Percentiles rank a stretch among this genome's conserved stretches.
These are phyloP conservation scores for Ceratocystis cacaofunesta DNA, from an alignment of 2,329 filamentous ascomycete genomes.

Conservation along the genomic window DNA sequence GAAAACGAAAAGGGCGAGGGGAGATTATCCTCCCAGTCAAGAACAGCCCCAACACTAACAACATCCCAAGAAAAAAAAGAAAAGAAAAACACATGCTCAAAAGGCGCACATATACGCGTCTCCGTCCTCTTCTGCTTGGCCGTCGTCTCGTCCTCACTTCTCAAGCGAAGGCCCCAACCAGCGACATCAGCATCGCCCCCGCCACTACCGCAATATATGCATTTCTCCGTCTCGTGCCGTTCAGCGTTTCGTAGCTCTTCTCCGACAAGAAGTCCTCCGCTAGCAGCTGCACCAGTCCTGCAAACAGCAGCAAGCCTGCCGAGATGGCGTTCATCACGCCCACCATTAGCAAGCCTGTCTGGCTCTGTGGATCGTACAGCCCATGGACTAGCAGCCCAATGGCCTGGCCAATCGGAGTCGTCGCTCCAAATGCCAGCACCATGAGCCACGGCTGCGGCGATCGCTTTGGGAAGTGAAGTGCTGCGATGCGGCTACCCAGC, in stretches of 20 bases:
- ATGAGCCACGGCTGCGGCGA: conserved; percentile 71
- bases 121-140: background rate
- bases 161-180: conserved; percentile 58
- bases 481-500: conserved; percentile 58
- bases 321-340: conserved; percentile 81
- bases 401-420: conserved; percentile 70
- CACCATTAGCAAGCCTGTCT: conserved; percentile 64
- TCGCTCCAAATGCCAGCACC: conserved; percentile 61
- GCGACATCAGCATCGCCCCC: conserved; percentile 54
- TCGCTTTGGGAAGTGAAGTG: conserved; percentile 59
- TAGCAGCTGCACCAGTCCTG: conserved; percentile 68
- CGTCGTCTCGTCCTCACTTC: background rate
- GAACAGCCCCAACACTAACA: background rate
- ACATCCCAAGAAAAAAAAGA: background rate
- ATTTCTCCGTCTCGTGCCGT: conserved; percentile 43
- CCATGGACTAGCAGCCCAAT: conserved; percentile 65
- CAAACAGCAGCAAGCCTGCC: conserved; percentile 65
- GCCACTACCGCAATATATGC: conserved; percentile 49
- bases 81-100: background rate
- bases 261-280: conserved; percentile 72
- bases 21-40: background rate
- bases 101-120: background rate
- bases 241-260: conserved; percentile 54
- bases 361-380: conserved; percentile 64
- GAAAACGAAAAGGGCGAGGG: background rate